Percentiles rank a stretch among this genome's conserved stretches.
Evolutionary conservation across 129 eudicot species (phyloP).

Genomic region (Centaurea solstitialis): DNA sequence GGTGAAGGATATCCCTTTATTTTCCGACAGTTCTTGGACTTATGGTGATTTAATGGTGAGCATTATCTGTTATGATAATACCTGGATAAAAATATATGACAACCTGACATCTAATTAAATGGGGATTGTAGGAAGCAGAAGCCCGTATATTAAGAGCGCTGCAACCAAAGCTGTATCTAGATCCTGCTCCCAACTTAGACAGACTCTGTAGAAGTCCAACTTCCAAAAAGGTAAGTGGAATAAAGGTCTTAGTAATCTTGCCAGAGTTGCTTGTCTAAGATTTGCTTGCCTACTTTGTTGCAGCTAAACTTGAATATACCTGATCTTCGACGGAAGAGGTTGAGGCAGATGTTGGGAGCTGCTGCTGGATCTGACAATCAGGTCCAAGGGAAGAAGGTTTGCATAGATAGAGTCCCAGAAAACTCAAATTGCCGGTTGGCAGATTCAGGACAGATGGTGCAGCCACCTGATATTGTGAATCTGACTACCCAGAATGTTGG

Average conservation of each 20-base stretch:
- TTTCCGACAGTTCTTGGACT: slow-evolving; percentile 85
- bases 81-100: neutral
- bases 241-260: slow-evolving; percentile 6
- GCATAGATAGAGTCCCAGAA: slow-evolving; percentile 64
- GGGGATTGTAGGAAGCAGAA: slow-evolving; percentile 77
- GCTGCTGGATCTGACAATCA: slow-evolving; percentile 42
- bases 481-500: slow-evolving; percentile 49
- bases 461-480: slow-evolving; percentile 56
- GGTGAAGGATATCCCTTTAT: slow-evolving; percentile 86
- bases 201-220: slow-evolving; percentile 52
- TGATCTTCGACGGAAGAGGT: slow-evolving; percentile 63
- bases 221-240: slow-evolving; percentile 50
- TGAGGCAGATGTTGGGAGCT: slow-evolving; percentile 59
- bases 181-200: slow-evolving; percentile 74
- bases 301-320: slow-evolving; percentile 66
- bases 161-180: slow-evolving; percentile 77
- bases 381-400: slow-evolving; percentile 64
- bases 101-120: slow-evolving; percentile 10
- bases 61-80: slow-evolving; percentile 12
- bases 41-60: slow-evolving; percentile 98
- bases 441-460: slow-evolving; percentile 46
- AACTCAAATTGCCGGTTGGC: slow-evolving; percentile 45
- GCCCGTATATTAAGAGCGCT: slow-evolving; percentile 77
- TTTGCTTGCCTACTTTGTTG: neutral
- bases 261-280: slow-evolving; percentile 2